phyloP scores from a whole-genome alignment of 2,329 filamentous ascomycete genomes.

The Calcarisporium arbuscula region DNA sequence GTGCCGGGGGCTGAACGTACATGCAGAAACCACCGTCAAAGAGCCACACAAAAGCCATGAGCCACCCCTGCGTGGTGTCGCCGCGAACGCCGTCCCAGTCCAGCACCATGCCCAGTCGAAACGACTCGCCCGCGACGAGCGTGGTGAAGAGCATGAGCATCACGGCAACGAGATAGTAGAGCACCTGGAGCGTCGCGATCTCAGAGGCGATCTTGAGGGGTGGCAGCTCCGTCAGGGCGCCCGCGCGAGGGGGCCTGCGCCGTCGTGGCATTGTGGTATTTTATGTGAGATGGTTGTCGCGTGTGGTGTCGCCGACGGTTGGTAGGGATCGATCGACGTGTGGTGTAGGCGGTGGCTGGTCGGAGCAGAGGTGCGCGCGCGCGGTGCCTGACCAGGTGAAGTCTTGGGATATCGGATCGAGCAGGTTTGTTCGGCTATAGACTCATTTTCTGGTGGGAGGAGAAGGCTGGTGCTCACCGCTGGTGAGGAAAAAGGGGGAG shows the following conservation, averaged over 20 bases:
- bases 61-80: conserved; percentile 57
- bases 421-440: too few species aligned
- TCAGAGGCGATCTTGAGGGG: conserved; percentile 54
- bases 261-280: conserved; percentile 44
- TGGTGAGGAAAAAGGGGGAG: too few species aligned
- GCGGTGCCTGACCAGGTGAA: too few species aligned
- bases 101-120: conserved; percentile 48
- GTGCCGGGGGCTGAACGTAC: too few species aligned
- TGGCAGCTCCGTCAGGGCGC: conserved; percentile 55
- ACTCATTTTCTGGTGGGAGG: too few species aligned
- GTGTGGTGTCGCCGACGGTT: too few species aligned
- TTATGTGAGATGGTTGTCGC: too few species aligned
- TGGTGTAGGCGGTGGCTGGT: too few species aligned
- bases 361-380: too few species aligned
- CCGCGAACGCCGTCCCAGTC: conserved; percentile 53
- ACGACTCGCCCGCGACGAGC: conserved; percentile 50
- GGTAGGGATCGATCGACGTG: too few species aligned
- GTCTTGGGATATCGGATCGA: too few species aligned
- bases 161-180: conserved; percentile 47
- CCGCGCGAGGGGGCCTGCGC: conserved; percentile 51
- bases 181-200: conserved; percentile 49
- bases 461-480: too few species aligned
- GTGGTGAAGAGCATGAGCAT: conserved; percentile 52
- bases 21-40: conserved; percentile 49
- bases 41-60: conserved; percentile 52